Conservation (phyloP, 2,329 filamentous ascomycete genomes). For the Didymellaceae sp. region DNA sequence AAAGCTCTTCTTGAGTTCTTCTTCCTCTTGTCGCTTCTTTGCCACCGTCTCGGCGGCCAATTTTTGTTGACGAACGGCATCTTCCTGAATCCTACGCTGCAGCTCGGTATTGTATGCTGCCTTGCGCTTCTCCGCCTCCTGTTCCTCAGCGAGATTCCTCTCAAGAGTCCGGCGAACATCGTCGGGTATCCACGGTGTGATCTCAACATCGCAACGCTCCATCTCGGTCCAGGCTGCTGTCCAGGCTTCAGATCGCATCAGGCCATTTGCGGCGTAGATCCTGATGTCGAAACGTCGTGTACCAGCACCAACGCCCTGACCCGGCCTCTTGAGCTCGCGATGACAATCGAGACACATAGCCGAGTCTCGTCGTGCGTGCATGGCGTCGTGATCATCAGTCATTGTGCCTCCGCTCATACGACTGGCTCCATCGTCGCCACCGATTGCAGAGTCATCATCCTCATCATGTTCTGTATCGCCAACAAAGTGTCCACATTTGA, state of each 20-base stretch:
- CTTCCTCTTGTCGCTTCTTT: slow-evolving; percentile 35
- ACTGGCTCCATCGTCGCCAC: slow-evolving; percentile 44
- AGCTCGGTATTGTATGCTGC: slow-evolving; percentile 40
- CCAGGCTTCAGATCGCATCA: slow-evolving; percentile 94
- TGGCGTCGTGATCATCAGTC: slow-evolving; percentile 38
- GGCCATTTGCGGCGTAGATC: slow-evolving; percentile 91
- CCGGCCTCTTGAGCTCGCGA: slow-evolving; percentile 45
- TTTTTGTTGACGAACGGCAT: slow-evolving; percentile 37
- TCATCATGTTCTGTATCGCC: slow-evolving; percentile 50
- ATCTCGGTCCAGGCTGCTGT: slow-evolving; percentile 94
- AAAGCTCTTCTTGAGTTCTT: slow-evolving; percentile 34
- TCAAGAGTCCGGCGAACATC: slow-evolving; percentile 67
- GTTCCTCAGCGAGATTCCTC: slow-evolving; percentile 53
- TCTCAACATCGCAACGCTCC: slow-evolving; percentile 96
- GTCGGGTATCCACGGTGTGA: slow-evolving; percentile 74
- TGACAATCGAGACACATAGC: slow-evolving; percentile 59
- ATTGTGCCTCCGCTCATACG: slow-evolving; percentile 46
- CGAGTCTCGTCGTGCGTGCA: slow-evolving; percentile 36
- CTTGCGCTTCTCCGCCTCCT: slow-evolving; percentile 38
- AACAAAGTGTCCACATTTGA: slow-evolving; percentile 79
- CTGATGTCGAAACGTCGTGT: slow-evolving; percentile 76
- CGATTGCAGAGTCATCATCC: slow-evolving; percentile 43
- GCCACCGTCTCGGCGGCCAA: slow-evolving; percentile 35
- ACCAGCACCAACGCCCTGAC: slow-evolving; percentile 45
- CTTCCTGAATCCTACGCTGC: slow-evolving; percentile 41